Percentiles rank a stretch among this genome's conserved stretches.
Evolutionary conservation across 495 filamentous ascomycete genomes (phyloP).

Genomic region (Diplogelasinospora grovesii): DNA sequence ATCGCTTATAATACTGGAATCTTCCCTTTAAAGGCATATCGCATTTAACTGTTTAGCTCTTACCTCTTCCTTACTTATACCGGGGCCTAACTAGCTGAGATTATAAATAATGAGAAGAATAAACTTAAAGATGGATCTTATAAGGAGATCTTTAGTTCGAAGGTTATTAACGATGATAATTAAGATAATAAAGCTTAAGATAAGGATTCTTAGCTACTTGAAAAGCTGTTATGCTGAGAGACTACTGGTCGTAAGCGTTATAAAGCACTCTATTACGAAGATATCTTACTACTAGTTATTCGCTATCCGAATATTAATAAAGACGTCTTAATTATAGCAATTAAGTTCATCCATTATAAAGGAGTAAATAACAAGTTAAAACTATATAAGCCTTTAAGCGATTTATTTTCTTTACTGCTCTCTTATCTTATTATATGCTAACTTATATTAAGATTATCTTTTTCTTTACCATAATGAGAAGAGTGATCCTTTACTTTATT

Average conservation of each 20-base stretch:
- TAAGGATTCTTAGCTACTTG: conserved; percentile 5
- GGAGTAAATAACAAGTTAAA: too few relatives aligned
- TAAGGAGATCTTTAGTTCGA: too few relatives aligned
- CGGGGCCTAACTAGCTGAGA: too few relatives aligned
- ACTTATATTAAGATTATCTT: conserved; percentile 15
- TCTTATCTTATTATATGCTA: conserved; percentile 1
- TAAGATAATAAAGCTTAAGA: neutral
- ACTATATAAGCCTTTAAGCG: too few relatives aligned
- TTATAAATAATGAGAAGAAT: too few relatives aligned
- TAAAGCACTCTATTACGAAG: conserved; percentile 24
- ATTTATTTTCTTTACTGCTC: too few relatives aligned
- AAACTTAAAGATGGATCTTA: too few relatives aligned
- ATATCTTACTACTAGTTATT: conserved; percentile 18
- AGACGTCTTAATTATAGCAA: conserved; percentile 17
- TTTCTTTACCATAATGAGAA: too few relatives aligned
- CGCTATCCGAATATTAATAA: conserved; percentile 17
- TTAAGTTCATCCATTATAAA: conserved; percentile 12
- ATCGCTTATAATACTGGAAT: conserved; percentile 21
- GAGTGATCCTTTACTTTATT: too few relatives aligned
- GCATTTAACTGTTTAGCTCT: too few relatives aligned
- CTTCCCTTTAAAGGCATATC: conserved; percentile 18
- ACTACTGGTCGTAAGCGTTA: conserved; percentile 1
- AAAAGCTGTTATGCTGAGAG: conserved; percentile 5
- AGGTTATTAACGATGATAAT: neutral
- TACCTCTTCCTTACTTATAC: too few relatives aligned